Evolutionary conservation across 257 asterid genomes (phyloP), one percentile per base, ranked within the genome.

Genomic region (Solanum acaule): DNA sequence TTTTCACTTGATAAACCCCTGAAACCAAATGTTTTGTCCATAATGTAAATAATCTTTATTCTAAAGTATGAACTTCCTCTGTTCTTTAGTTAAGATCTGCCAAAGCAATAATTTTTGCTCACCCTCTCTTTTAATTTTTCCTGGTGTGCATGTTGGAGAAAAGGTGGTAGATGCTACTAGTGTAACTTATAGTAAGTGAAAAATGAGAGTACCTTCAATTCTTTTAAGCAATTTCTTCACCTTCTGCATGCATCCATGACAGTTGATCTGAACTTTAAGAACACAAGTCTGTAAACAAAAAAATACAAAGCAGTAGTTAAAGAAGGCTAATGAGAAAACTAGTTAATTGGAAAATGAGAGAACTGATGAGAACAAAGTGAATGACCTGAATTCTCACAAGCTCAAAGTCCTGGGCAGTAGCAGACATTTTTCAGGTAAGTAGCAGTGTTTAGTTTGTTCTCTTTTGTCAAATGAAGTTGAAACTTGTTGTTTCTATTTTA

Each of bases 241-340:
- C 90, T 92, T 93, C 40, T 79, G 88, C 89, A 82, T 88, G 90
- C 98, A 95, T 42, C 98, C 98, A 70, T 91, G 90, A 86, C 98
- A 95, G 49, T 95, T 94, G 72, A 94, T 94, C 73, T 92, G 95
- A 82, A 95, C 96, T 93, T 92, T 95, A 71, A 95, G 95, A 84
- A 90, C 85, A 79, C 89, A 86, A 3, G 90, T 92, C 98, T 95
- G 94, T 59, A 91, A 73, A 86, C 44, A 35, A 37, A 87, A 79
- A 73, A 34, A 77, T 0, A 31, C 42, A 82, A 67, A 35, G 15
- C 31, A 44, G n/a, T 31, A 46, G 67, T 35, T 44, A 65, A 52
- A 52, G 37, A 22, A 65, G 49, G 6, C 25, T 44, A 42, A 49
- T 76, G n/a, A 77, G 31, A 2, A 22, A 33, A 42, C 12, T n/a